phyloP scores from a whole-genome alignment of 805 yeast genomes.

The Metschnikowia koreensis region DNA sequence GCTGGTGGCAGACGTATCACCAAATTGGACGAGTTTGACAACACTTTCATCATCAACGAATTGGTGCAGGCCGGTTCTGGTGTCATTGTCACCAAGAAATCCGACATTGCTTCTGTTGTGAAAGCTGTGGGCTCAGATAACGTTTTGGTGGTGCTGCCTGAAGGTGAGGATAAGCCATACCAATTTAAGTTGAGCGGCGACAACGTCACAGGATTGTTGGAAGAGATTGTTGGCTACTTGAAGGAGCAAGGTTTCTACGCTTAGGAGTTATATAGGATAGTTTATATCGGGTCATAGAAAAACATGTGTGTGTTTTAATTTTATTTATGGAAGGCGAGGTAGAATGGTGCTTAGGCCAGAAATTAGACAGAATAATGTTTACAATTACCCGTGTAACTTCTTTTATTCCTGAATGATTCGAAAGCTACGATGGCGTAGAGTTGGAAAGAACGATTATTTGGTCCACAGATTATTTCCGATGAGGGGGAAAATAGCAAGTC shows the following conservation, averaged over 20 bases:
- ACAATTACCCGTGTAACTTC: too few relatives aligned
- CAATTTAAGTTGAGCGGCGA: constrained; percentile 12
- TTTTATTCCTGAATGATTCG: too few relatives aligned
- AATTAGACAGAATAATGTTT: too few relatives aligned
- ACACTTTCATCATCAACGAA: constrained; percentile 68
- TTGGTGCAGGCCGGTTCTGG: constrained; percentile 90
- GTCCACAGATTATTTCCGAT: too few relatives aligned
- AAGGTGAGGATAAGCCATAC: constrained; percentile 15
- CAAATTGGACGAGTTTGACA: constrained; percentile 43
- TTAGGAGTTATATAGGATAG: background rate
- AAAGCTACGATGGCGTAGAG: too few relatives aligned
- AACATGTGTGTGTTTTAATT: background rate
- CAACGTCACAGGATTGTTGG: constrained; percentile 48
- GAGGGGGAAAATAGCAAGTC: too few relatives aligned
- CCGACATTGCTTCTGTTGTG: constrained; percentile 42
- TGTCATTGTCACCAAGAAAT: constrained; percentile 54
- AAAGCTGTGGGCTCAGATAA: constrained; percentile 48
- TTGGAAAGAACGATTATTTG: too few relatives aligned
- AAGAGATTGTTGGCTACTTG: constrained; percentile 66
- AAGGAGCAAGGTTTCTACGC: constrained; percentile 80
- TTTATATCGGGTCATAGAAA: background rate
- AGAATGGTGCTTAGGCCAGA: too few relatives aligned
- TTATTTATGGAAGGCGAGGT: too few relatives aligned
- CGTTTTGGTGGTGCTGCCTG: constrained; percentile 43
- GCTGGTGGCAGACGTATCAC: constrained; percentile 81